A percentile compares a stretch with the other conserved stretches of the same genome.
Evolutionary conservation across 2,329 filamentous ascomycete species (phyloP).

Genomic region (Didymosphaeria variabile): DNA sequence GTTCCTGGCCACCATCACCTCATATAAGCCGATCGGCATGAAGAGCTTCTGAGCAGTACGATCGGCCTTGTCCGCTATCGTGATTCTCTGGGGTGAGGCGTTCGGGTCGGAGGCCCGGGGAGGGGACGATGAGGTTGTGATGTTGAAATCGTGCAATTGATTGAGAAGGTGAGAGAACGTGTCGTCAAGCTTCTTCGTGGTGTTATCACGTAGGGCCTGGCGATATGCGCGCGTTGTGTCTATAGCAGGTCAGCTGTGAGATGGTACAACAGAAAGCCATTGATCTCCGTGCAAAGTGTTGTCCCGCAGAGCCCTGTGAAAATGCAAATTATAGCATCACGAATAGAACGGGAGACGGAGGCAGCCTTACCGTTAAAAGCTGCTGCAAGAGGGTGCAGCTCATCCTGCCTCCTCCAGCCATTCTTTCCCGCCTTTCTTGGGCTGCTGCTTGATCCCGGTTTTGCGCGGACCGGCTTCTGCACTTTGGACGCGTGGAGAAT

Average conservation of each 20-base stretch:
- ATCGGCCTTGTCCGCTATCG: conserved; percentile 30
- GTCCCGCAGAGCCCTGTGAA: neutral
- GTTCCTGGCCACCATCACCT: conserved; percentile 18
- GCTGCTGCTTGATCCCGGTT: conserved; percentile 2
- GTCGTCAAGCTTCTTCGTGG: conserved; percentile 31
- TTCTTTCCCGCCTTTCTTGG: conserved; percentile 19
- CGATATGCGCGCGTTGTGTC: conserved; percentile 40
- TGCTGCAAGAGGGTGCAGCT: conserved; percentile 35
- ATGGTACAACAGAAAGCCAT: too few relatives aligned
- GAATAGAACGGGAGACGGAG: neutral
- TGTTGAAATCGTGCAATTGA: conserved; percentile 21
- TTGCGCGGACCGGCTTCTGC: conserved; percentile 6
- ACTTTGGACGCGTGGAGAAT: neutral
- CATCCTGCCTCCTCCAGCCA: conserved; percentile 13
- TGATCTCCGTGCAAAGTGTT: neutral
- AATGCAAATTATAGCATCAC: neutral
- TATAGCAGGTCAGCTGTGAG: conserved; percentile 26
- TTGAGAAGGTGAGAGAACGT: conserved; percentile 26
- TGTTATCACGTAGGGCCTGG: conserved; percentile 29
- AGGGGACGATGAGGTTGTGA: conserved; percentile 15
- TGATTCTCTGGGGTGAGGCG: conserved; percentile 24
- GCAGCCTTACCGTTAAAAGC: conserved; percentile 37
- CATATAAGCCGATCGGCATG: conserved; percentile 30
- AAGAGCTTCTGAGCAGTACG: conserved; percentile 28
- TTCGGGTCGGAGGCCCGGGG: conserved; percentile 17